Evolutionary conservation across 2,329 filamentous ascomycete species (phyloP).

Genomic region (Curvularia eragrostidis): DNA sequence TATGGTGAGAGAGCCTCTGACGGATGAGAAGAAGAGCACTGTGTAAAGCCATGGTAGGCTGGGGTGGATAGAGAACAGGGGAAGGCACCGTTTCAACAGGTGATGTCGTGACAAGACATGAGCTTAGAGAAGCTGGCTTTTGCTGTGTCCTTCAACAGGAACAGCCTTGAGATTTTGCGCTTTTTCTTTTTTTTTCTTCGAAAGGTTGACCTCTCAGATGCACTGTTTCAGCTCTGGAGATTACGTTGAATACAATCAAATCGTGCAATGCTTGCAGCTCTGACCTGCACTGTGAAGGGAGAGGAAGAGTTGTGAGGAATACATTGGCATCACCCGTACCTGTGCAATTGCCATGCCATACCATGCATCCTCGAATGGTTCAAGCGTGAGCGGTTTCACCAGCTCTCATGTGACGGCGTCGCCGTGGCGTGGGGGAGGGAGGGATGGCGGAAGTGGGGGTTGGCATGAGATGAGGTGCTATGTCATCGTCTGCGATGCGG

Average conservation of each 20-base stretch:
- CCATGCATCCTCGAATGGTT: background rate
- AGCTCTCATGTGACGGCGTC: background rate
- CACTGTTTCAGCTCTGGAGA: background rate
- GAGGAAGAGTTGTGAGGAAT: background rate
- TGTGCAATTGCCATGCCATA: background rate
- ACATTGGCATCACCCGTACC: background rate
- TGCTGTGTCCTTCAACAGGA: slow-evolving; percentile 35
- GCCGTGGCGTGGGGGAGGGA: background rate
- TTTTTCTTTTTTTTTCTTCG: slow-evolving; percentile 2
- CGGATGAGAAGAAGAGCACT: slow-evolving; percentile 28
- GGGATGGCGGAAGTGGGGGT: background rate
- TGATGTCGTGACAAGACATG: slow-evolving; percentile 8
- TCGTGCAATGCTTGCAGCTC: background rate
- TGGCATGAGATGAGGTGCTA: background rate
- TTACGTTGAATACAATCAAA: background rate
- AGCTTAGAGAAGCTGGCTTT: background rate
- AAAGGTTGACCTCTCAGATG: slow-evolving; percentile 7
- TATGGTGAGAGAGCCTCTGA: slow-evolving; percentile 77
- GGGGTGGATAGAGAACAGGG: slow-evolving; percentile 1
- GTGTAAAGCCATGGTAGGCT: slow-evolving; percentile 6
- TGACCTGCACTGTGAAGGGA: background rate
- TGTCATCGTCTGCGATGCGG: background rate
- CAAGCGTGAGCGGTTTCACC: slow-evolving; percentile 2
- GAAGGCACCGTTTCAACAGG: slow-evolving; percentile 37
- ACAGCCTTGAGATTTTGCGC: background rate